A percentile compares a stretch with the other conserved stretches of the same genome.
Conservation (phyloP, 306 rosid genomes). For the Castanopsis chinensis region DNA sequence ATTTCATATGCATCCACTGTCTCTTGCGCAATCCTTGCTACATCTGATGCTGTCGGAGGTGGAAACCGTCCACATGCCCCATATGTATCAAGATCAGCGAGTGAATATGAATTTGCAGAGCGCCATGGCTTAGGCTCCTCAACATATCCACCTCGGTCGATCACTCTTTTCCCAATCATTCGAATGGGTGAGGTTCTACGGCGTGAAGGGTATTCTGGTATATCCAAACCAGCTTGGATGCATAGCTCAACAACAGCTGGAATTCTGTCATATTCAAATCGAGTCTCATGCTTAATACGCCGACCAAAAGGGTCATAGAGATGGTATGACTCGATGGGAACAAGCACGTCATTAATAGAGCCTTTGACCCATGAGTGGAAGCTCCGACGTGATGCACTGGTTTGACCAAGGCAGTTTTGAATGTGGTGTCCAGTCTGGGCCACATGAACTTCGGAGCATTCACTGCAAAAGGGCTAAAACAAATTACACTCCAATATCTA, state of each 20-base stretch:
- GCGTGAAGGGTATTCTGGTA: slow-evolving; percentile 93
- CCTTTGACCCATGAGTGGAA: slow-evolving; percentile 88
- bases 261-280: slow-evolving; percentile 85
- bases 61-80: slow-evolving; percentile 59
- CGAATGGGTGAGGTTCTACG: slow-evolving; percentile 77
- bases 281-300: slow-evolving; percentile 77
- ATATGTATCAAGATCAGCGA: slow-evolving; percentile 70
- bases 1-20: slow-evolving; percentile 65
- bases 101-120: slow-evolving; percentile 44
- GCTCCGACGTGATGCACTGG: slow-evolving; percentile 62
- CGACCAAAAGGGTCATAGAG: slow-evolving; percentile 88
- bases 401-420: slow-evolving; percentile 61
- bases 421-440: slow-evolving; percentile 66
- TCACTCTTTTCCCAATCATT: slow-evolving; percentile 66
- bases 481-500: neutral
- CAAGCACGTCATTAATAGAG: slow-evolving; percentile 74
- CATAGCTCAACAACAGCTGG: slow-evolving; percentile 95
- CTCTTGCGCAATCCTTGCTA: slow-evolving; percentile 77
- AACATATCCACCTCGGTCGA: slow-evolving; percentile 76
- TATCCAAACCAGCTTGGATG: slow-evolving; percentile 95
- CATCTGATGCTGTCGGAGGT: slow-evolving; percentile 45
- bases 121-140: slow-evolving; percentile 66
- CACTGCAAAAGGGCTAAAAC: slow-evolving; percentile 51
- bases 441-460: slow-evolving; percentile 94
- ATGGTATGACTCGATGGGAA: slow-evolving; percentile 88